phyloP scores from a whole-genome alignment of 495 filamentous ascomycete species.

The Penicillium daleae region DNA sequence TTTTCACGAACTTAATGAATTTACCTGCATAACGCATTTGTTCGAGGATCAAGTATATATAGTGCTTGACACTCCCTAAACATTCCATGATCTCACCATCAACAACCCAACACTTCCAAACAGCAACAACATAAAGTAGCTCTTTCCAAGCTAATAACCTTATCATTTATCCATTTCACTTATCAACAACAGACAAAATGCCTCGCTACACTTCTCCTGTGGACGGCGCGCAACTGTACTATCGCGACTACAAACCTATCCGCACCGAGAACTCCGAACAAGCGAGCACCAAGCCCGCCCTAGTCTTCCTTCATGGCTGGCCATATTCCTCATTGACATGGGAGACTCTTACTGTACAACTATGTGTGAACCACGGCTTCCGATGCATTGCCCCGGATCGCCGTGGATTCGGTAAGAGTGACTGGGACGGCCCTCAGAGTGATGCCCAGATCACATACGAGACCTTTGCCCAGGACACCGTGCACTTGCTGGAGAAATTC shows the following conservation, averaged over 20 bases:
- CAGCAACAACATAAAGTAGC: background rate
- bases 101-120: background rate
- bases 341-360: slow-evolving; percentile 28
- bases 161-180: too few relatives aligned
- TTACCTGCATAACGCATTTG: background rate
- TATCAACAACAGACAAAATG: background rate
- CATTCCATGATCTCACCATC: background rate
- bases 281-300: slow-evolving; percentile 13
- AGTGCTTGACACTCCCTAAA: background rate
- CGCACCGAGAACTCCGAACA: background rate
- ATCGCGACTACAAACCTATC: slow-evolving; percentile 14
- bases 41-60: background rate
- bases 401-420: slow-evolving; percentile 33
- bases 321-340: slow-evolving; percentile 36
- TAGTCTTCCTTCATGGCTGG: slow-evolving; percentile 38
- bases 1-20: background rate
- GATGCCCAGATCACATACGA: slow-evolving; percentile 22
- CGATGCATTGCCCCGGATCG: slow-evolving; percentile 33
- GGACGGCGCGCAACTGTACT: slow-evolving; percentile 18
- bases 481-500: slow-evolving; percentile 9
- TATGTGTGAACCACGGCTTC: slow-evolving; percentile 29
- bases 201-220: slow-evolving; percentile 13
- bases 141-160: background rate
- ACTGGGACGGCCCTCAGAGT: slow-evolving; percentile 22
- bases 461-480: slow-evolving; percentile 25